phyloP scores from a whole-genome alignment of 2,329 filamentous ascomycete species.

The Volutella citrinella region DNA sequence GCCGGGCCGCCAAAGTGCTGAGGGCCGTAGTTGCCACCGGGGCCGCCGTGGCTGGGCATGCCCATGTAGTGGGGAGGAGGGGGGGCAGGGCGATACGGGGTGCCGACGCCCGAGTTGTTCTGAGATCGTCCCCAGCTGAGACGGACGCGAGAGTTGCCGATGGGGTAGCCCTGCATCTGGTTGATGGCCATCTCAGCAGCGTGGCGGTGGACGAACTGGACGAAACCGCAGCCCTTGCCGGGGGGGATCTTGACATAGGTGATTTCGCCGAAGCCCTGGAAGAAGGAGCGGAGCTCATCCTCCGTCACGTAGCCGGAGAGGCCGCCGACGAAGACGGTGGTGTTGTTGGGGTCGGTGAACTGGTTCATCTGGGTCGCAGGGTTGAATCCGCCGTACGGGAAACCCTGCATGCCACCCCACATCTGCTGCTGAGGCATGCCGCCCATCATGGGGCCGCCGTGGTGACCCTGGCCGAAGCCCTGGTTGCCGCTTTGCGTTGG shows the following conservation, averaged over 20 bases:
- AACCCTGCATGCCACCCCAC: constrained; percentile 36
- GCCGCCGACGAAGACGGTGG: constrained; percentile 95
- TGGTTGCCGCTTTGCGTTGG: constrained; percentile 39
- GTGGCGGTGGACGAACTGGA: constrained; percentile 98
- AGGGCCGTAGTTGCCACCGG: constrained; percentile 44
- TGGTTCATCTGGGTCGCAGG: constrained; percentile 79
- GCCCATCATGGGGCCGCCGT: constrained; percentile 44
- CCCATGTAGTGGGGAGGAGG: constrained; percentile 55
- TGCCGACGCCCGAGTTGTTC: constrained; percentile 98
- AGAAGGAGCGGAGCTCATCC: constrained; percentile 99
- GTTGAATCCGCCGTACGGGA: constrained; percentile 45
- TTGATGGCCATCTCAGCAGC: constrained; percentile 99
- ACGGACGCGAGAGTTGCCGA: constrained; percentile 96
- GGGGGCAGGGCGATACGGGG: constrained; percentile 92
- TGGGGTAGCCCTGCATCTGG: constrained; percentile 99
- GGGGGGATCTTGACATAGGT: constrained; percentile 99
- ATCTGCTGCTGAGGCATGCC: constrained; percentile 45
- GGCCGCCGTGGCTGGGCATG: constrained; percentile 42
- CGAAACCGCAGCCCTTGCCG: constrained; percentile 98
- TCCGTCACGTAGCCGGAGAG: constrained; percentile 98
- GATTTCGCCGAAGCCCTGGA: constrained; percentile 99
- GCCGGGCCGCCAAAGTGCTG: constrained; percentile 46
- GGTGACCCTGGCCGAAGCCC: constrained; percentile 41
- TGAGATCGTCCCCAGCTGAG: constrained; percentile 97
- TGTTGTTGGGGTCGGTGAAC: constrained; percentile 99